Evolutionary conservation across 2,329 filamentous ascomycete species (phyloP).

Genomic region (Fusarium equiseti): DNA sequence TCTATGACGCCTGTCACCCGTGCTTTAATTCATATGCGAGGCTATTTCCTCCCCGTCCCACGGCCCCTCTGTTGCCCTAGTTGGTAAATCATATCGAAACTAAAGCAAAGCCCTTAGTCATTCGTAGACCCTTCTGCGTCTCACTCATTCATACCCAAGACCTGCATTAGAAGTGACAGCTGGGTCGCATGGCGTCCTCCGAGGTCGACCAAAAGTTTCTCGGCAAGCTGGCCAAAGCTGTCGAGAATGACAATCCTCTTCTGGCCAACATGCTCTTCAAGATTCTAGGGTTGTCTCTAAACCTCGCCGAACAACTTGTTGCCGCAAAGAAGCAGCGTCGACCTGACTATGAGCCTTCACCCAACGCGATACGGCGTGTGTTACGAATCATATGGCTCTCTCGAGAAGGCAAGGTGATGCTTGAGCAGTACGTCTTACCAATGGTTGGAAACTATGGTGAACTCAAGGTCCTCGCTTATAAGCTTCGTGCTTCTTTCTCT

Average conservation of each 20-base stretch:
- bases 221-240: slow-evolving; percentile 85
- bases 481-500: slow-evolving; percentile 92
- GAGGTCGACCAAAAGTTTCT: slow-evolving; percentile 98
- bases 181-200: slow-evolving; percentile 84
- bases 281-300: slow-evolving; percentile 88
- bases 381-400: slow-evolving; percentile 95
- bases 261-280: slow-evolving; percentile 89
- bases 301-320: slow-evolving; percentile 85
- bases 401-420: slow-evolving; percentile 87
- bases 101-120: slow-evolving; percentile 41
- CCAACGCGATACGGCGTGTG: slow-evolving; percentile 84
- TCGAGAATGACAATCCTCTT: slow-evolving; percentile 80
- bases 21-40: slow-evolving; percentile 50
- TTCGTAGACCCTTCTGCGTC: slow-evolving; percentile 35
- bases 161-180: slow-evolving; percentile 16
- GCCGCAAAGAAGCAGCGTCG: slow-evolving; percentile 85
- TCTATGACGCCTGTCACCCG: slow-evolving; percentile 42
- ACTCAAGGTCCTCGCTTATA: slow-evolving; percentile 89
- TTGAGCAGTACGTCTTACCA: slow-evolving; percentile 89
- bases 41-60: slow-evolving; percentile 36
- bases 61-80: slow-evolving; percentile 37
- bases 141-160: slow-evolving; percentile 25
- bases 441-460: slow-evolving; percentile 83
- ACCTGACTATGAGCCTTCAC: slow-evolving; percentile 81
- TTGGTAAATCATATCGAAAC: slow-evolving; percentile 39